Evolutionary conservation across 768 basidiomycete genomes (phyloP), one percentile per base, ranked within the genome.

Genomic region (Macrolepiota fuliginosa): DNA sequence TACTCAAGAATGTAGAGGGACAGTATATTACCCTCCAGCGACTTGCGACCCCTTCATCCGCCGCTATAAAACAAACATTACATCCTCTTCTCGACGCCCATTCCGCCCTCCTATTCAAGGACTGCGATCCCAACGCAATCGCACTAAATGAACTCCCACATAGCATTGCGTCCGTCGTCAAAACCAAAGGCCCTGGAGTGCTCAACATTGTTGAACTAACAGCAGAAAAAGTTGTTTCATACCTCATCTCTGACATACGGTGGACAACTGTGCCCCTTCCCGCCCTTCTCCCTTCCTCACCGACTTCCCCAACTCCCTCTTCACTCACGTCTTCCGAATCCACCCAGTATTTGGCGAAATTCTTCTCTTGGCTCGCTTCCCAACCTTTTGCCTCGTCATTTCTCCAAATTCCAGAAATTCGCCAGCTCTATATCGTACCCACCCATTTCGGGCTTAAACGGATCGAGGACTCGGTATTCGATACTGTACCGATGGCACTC

Each of bases 141-240:
- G 54, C 68, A 1, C 64, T 80, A 1, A 52, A 67, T 10, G 54
- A 46, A 2, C 67, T 83, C 36, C 69, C 77, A 1, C 12, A 49
- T 0, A 27, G 27, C 53, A 73, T 12, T 67, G 69, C 4, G 56
- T 63, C 7, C 62, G 67, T n/a, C 63, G 77, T 55, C 65, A 63
- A 6, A 55, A 53, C 37, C 2, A 35, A 65, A 0, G 74, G 72
- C 1, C 70, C 77, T 0, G 35, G 47, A 2, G 50, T 56, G 0
- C 62, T 79, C 55, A 81, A 81, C 45, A 68, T 80, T 1, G 62
- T 69, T 29, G 37, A 54, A 4, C 66, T 81, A 24, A 57, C 64
- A 1, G 64, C 71, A 0, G 52, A 69, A 4, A 66, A 58, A 17
- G 73, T 77, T 32, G 47, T 73, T 4, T 36, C 65, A 11, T 79